Evolutionary conservation across 495 filamentous ascomycete species (phyloP), one percentile per base, ranked within the genome.

Genomic region (Chlorociboria aeruginascens): DNA sequence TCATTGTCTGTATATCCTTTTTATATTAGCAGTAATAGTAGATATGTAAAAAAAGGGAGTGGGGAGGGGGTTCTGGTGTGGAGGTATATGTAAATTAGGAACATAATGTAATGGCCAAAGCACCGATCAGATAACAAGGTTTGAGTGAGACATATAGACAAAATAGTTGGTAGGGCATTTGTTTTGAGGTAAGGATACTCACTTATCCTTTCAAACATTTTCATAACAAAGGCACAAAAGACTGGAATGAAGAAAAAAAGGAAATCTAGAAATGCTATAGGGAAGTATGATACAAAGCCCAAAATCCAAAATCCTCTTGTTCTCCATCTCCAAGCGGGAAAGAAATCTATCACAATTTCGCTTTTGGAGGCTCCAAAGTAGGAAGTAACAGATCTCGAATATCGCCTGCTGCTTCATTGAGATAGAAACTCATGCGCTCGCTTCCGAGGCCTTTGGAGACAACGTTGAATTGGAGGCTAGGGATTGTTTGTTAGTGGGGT

Each of bases 381-480:
- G 86, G 85, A 63, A 89, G 67, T 63, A 99, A 71, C 48, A 99
- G 60, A 62, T 95, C 90, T 54, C 92, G 75, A 57, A 97, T 77
- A 48, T 99, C 93, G 40, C 77, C 74, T 6, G 89, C 93, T 1
- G 93, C 92, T 69, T 96, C 90, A 61, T 83, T 92, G 59, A 99
- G 65, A 70, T 83, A 97, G 73, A 86, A 85, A 67, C 83, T 85
- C 89, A 99, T 95, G 61, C 86, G 82, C 58, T 95, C 79, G 57
- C 81, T 83, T 45, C 89, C 92, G 20, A 95, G 71, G 45, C 84
- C 81, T 77, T 97, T 99, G 68, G 81, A 88, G 52, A 90, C 87
- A 60, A 99, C 85, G 72, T 99, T 99, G 76, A 97, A 97, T 76
- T 96, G 90, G 52, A 99, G 74, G 65, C 86, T 89, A 51, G 36